Percentiles rank a stretch among this genome's conserved stretches.
These are phyloP conservation scores for Astragalus glycyphyllos DNA, from an alignment of 306 rosid species.

Conservation along the genomic window DNA sequence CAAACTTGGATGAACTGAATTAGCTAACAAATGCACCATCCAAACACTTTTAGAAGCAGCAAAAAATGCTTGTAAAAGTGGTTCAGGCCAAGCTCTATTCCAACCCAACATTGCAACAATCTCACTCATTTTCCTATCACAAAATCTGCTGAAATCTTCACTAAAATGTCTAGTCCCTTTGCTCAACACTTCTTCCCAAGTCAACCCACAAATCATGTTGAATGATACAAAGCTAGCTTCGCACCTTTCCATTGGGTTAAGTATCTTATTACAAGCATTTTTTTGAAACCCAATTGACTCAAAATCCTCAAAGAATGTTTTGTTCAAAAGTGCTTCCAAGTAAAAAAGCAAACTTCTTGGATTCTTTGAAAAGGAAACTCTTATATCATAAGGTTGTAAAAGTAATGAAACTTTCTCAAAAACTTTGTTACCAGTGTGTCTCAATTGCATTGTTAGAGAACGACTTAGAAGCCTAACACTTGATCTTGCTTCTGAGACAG, in stretches of 20 bases:
- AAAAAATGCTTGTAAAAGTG: conserved; percentile 85
- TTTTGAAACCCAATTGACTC: conserved; percentile 77
- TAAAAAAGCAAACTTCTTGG: conserved; percentile 65
- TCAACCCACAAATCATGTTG: conserved; percentile 58
- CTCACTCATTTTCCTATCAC: conserved; percentile 96
- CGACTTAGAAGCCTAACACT: conserved; percentile 68
- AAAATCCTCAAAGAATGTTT: conserved; percentile 82
- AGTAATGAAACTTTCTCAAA: conserved; percentile 67
- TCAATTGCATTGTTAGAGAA: conserved; percentile 74
- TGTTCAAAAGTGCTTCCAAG: conserved; percentile 76
- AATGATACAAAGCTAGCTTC: conserved; percentile 66
- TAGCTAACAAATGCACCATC: conserved; percentile 85
- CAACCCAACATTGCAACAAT: conserved; percentile 87
- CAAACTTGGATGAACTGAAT: conserved; percentile 76
- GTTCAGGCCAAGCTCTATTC: conserved; percentile 98
- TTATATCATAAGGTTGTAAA: conserved; percentile 76
- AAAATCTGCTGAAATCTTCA: conserved; percentile 87
- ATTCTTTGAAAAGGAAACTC: conserved; percentile 62
- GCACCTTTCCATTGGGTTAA: conserved; percentile 71
- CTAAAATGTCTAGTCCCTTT: conserved; percentile 95
- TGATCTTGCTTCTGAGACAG: conserved; percentile 78
- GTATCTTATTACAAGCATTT: conserved; percentile 49
- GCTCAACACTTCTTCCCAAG: conserved; percentile 90
- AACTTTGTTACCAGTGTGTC: conserved; percentile 73
- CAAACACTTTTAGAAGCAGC: conserved; percentile 88